Base-by-base conservation (phyloP, 495 filamentous ascomycete species). In the Platismatia glauca region DNA sequence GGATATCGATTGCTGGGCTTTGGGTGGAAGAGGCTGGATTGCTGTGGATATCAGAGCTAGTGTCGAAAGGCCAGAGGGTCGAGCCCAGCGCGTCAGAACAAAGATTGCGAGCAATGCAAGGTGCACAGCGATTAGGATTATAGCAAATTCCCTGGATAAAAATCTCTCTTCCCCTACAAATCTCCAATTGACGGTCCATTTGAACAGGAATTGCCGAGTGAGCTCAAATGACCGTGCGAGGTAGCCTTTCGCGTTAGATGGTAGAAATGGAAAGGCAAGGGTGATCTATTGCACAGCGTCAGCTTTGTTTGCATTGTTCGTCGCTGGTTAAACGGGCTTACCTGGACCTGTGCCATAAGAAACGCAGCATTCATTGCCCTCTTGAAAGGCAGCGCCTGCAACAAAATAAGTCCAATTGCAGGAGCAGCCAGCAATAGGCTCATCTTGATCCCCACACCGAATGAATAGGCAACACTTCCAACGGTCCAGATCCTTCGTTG, bases 101-200 rank as follows among this genome's bases (percentile, higher is more conserved):
- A 97, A 95, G 15, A 81, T 69, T 13, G 75, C 65, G 37, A 98
- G 73, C 5, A 91, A 74, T 31, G 74, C 69, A n/a, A 81, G 74
- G 75, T 98, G 91, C 57, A 86, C 70, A 7, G 75, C 79, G 24
- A 97, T 75, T 48, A 98, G 76, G 11, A 72, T 73, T 24, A 85
- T 55, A 41, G 91, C 84, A 70, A 97, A 96, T 16, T 77, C 71
- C 59, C 75, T 82, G 57, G 90, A 95, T 29, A 95, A 78, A 67
- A 98, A 98, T 2, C 72, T 72, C 27, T 90, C 84, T 70, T 97
- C 90, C 16, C 86, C 84, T 7, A 97, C 73, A 67, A 98, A 97
- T 52, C 93, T 83, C 93, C 93, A 98, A 73, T 98, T 98, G 62
- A 98, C 94, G 0, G 94, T 97, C 94, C 94, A 97, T 71, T 95